Evolutionary conservation across 257 asterid genomes (phyloP), one percentile per base, ranked within the genome.

Genomic region (Capsicum pubescens): DNA sequence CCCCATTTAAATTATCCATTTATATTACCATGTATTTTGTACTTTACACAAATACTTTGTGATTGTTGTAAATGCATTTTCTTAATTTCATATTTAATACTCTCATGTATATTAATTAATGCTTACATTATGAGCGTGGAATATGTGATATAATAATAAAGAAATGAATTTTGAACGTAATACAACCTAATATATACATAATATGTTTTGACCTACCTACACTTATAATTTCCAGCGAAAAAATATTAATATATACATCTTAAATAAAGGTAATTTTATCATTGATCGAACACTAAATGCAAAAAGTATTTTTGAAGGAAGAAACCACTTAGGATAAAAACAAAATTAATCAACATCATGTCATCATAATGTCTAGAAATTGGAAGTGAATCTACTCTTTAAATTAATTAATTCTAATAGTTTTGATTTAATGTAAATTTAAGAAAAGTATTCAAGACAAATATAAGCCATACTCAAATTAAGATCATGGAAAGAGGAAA

Each of bases 31-130:
- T 10, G 21, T 52, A 15, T 71, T 26, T n/a, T 71, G 11, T 48
- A n/a, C 58, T 71, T 42, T 46, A 48, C 0, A 21, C 4, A 26
- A 52, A 50, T 21, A 21, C 44, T 3, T 48, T 74, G 12, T 12
- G 2, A 54, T 10, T 48, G 0, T 12, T 13, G 19, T 42, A 70
- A 44, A 63, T 68, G 9, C 26, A 44, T 0, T 71, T 46, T 19
- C 58, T 44, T n/a, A 46, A 71, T 71, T 71, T 46, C 58, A 39
- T 39, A 71, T 71, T 46, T 71, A 71, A n/a, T 71, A 71, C 16
- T 17, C 58, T 3, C 17, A 71, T 46, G 79, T 46, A 44, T 46
- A 71, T 10, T 46, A 3, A 44, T 71, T 9, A 71, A 46, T 71
- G 79, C 39, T 5, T 16, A 63, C 0, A 63, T 10, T 60, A 60